Evolutionary conservation across 805 yeast species (phyloP).

Genomic region (Isabelozyma rhagii): DNA sequence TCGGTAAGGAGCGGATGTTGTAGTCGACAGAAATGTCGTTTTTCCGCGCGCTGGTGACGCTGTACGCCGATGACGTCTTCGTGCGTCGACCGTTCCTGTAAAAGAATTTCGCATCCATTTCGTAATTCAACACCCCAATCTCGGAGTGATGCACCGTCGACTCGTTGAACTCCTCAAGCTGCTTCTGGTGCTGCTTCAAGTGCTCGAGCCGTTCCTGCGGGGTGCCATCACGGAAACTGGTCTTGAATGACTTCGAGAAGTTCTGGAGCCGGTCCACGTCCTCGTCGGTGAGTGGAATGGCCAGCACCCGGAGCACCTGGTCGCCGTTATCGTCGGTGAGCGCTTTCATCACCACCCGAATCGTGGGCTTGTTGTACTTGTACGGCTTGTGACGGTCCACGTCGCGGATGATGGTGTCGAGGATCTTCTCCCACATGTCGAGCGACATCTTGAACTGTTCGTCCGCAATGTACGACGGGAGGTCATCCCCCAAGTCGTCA

Average conservation of each 20-base stretch:
- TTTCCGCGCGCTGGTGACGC: not conserved
- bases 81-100: not conserved
- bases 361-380: slow-evolving; percentile 14
- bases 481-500: slow-evolving; percentile 26
- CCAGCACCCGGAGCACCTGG: slow-evolving; percentile 18
- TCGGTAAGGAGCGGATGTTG: not conserved
- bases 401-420: slow-evolving; percentile 26
- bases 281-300: slow-evolving; percentile 22
- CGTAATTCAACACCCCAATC: slow-evolving; percentile 5
- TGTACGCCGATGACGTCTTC: not conserved
- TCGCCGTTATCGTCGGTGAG: not conserved
- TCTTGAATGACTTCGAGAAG: slow-evolving; percentile 23
- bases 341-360: slow-evolving; percentile 21
- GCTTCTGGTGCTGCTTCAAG: slow-evolving; percentile 19
- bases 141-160: slow-evolving; percentile 6
- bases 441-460: slow-evolving; percentile 64
- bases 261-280: slow-evolving; percentile 21
- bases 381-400: slow-evolving; percentile 7
- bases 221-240: slow-evolving; percentile 26
- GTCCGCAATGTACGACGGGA: slow-evolving; percentile 56
- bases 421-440: slow-evolving; percentile 41
- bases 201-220: slow-evolving; percentile 19
- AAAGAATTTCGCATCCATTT: not conserved
- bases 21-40: not conserved
- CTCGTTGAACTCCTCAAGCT: slow-evolving; percentile 22